A percentile compares a stretch with the other conserved stretches of the same genome.
phyloP scores from a whole-genome alignment of 257 asterid species.

The Asclepias syriaca region DNA sequence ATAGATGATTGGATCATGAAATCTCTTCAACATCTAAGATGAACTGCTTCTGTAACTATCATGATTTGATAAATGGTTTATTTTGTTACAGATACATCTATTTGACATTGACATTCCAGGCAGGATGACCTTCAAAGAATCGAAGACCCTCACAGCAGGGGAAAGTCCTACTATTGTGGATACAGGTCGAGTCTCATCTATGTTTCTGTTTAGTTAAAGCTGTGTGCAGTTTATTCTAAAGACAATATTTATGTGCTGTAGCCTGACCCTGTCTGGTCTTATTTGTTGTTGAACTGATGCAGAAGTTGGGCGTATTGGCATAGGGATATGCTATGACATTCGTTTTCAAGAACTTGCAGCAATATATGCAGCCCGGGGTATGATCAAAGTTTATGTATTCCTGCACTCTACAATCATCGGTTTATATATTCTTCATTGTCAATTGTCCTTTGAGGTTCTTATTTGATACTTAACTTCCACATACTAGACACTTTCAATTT shows the following conservation, averaged over 20 bases:
- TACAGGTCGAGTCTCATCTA: slow-evolving; percentile 42
- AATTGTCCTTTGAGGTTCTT: neutral
- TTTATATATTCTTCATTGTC: slow-evolving; percentile 1
- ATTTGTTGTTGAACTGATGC: neutral
- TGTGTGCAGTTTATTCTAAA: slow-evolving; percentile 11
- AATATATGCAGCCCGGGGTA: slow-evolving; percentile 83
- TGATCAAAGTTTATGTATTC: slow-evolving; percentile 14
- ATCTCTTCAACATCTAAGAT: slow-evolving; percentile 3
- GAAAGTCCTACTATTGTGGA: slow-evolving; percentile 77
- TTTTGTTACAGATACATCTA: slow-evolving; percentile 64
- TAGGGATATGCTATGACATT: slow-evolving; percentile 86
- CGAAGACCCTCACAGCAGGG: slow-evolving; percentile 82
- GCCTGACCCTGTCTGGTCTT: neutral
- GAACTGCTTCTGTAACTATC: slow-evolving; percentile 7
- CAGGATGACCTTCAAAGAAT: slow-evolving; percentile 70
- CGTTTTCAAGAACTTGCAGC: slow-evolving; percentile 80
- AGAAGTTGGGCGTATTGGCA: slow-evolving; percentile 87
- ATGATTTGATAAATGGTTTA: slow-evolving; percentile 8
- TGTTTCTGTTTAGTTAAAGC: neutral
- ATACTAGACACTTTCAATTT: neutral
- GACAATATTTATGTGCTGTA: slow-evolving; percentile 1
- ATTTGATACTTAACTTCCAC: neutral
- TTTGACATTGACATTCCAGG: slow-evolving; percentile 90
- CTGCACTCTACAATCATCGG: slow-evolving; percentile 7
- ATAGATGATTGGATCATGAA: slow-evolving; percentile 3